These are phyloP conservation scores for Scutellaria baicalensis DNA, from an alignment of 257 asterid species.

Conservation along the genomic window DNA sequence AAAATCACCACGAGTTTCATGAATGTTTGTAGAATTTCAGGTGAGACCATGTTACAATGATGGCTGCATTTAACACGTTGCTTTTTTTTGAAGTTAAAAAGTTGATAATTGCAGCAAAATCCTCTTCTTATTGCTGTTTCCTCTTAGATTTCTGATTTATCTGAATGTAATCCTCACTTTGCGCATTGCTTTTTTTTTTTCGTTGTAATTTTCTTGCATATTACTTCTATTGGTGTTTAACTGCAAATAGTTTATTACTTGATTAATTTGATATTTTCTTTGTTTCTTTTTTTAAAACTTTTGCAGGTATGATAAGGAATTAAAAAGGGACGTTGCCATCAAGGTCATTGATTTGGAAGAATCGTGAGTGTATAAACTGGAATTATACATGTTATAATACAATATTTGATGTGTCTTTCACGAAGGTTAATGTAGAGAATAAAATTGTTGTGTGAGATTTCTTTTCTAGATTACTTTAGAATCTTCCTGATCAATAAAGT, in stretches of 20 bases:
- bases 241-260: background rate
- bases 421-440: background rate
- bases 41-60: background rate
- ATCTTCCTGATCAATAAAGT: too few relatives aligned
- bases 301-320: slow-evolving; percentile 92
- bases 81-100: background rate
- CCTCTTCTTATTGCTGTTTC: background rate
- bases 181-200: background rate
- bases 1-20: background rate
- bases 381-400: slow-evolving; percentile 11
- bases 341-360: slow-evolving; percentile 99
- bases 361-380: slow-evolving; percentile 71
- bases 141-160: background rate
- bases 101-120: background rate
- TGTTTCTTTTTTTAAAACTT: slow-evolving; percentile 6
- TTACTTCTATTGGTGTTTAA: background rate
- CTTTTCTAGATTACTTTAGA: background rate
- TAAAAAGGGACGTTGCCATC: slow-evolving; percentile 90
- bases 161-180: background rate
- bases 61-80: background rate
- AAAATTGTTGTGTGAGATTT: background rate
- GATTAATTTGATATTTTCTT: background rate
- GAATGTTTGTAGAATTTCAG: background rate
- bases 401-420: slow-evolving; percentile 10
- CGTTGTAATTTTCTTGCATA: background rate